Conservation (phyloP, 495 filamentous ascomycete species). For the Trichoderma asperelloides region DNA sequence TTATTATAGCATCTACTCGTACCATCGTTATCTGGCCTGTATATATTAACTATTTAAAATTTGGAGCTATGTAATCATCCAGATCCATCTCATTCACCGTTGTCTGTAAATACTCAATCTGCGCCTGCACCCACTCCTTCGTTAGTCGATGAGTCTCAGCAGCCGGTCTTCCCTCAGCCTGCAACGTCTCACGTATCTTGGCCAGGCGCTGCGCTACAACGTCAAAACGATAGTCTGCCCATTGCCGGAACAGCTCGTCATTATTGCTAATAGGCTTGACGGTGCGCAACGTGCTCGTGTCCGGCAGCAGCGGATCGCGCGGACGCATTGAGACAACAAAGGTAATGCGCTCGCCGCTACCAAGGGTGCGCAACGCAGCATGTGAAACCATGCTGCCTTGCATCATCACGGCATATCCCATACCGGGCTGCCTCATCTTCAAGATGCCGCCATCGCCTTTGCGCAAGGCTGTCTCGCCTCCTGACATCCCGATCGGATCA, state of each 20-base stretch:
- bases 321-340: constrained; percentile 68
- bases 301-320: constrained; percentile 44
- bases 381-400: constrained; percentile 69
- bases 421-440: constrained; percentile 60
- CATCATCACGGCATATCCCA: constrained; percentile 58
- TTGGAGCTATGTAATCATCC: background rate
- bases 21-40: background rate
- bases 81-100: background rate
- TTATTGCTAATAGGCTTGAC: constrained; percentile 58
- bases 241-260: constrained; percentile 61
- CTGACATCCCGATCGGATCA: constrained; percentile 60
- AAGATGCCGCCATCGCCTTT: constrained; percentile 53
- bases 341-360: constrained; percentile 57
- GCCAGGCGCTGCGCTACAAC: constrained; percentile 50
- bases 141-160: background rate
- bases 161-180: constrained; percentile 2
- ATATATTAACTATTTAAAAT: background rate
- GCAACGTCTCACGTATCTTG: constrained; percentile 23
- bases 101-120: background rate
- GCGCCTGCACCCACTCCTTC: background rate
- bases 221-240: constrained; percentile 60
- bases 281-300: constrained; percentile 59
- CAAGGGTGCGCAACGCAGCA: constrained; percentile 55
- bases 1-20: background rate
- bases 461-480: constrained; percentile 60